These are phyloP conservation scores for Marasmius oreades DNA, from an alignment of 1,284 basidiomycete genomes.

Conservation along the genomic window DNA sequence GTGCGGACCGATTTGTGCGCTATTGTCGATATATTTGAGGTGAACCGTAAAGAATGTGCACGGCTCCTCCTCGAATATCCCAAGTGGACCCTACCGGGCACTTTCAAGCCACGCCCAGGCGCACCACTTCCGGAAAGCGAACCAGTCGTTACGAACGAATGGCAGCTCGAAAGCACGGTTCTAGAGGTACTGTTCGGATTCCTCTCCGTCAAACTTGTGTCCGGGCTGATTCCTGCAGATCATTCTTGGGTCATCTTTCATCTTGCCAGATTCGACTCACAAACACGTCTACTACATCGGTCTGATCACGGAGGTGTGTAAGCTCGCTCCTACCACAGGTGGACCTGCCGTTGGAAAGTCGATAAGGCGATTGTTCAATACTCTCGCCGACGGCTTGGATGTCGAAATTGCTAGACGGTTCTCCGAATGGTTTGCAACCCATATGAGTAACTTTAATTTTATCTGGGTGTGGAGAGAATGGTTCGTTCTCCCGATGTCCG, in stretches of 20 bases:
- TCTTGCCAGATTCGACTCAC: conserved; percentile 75
- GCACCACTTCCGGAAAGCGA: conserved; percentile 42
- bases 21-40: conserved; percentile 88
- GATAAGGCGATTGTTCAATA: conserved; percentile 81
- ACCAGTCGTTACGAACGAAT: conserved; percentile 56
- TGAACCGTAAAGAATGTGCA: conserved; percentile 95
- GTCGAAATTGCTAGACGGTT: conserved; percentile 80
- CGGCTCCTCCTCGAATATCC: conserved; percentile 85
- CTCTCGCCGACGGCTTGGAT: conserved; percentile 80
- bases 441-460: conserved; percentile 98
- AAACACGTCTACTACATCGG: conserved; percentile 86
- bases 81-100: conserved; percentile 80
- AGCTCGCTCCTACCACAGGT: conserved; percentile 85
- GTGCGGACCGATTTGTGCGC: conserved; percentile 80
- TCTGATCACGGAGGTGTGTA: conserved; percentile 92
- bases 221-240: conserved; percentile 39
- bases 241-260: conserved; percentile 72
- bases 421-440: conserved; percentile 93
- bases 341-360: conserved; percentile 96
- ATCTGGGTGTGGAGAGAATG: conserved; percentile 99
- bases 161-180: conserved; percentile 77
- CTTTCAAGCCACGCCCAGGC: conserved; percentile 75
- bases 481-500: no score
- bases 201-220: neutral
- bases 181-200: conserved; percentile 55